Evolutionary conservation across 2,329 filamentous ascomycete species (phyloP), one percentile per base, ranked within the genome.

Genomic region (Trichoderma breve): DNA sequence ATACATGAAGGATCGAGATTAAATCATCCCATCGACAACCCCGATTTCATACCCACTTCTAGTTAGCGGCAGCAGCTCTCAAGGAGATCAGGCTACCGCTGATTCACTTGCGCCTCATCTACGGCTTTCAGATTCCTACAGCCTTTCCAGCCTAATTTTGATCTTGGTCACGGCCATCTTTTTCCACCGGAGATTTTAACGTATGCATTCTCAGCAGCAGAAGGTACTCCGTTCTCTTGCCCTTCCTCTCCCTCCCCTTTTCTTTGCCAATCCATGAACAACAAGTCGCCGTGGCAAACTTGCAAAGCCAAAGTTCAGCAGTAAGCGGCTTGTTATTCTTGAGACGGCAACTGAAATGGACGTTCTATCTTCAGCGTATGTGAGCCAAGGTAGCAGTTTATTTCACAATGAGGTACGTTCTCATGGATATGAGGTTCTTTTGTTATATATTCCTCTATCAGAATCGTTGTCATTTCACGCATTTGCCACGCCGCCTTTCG

Each of bases 141-240:
- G 61, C 60, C 61, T 28, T 36, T 28, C 26, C 11, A 63, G 57
- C 64, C 57, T 39, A 32, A 28, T 47, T 51, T 43, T 26, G 14
- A 24, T 55, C 30, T 57, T 43, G 34, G 55, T 21, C 12, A 43
- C 55, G 43, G 43, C 28, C n/a, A 30, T 62, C 32, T 12, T 34
- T 51, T 57, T 55, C 55, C 55, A 11, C 36, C 62, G 70, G 70
- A 71, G 55, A 75, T 73, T 65, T 71, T 75, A 66, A 72, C 78
- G 75, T 72, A 79, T 79, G 78, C 79, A 76, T 79, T 74, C 78
- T 70, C 78, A 79, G 79, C 75, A 78, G 65, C 75, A 77, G 62
- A 79, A 79, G 78, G 78, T 79, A 73, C 70, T 73, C 15, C 61
- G 58, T 14, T 61, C 43, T 51, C 36, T 43, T 11, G 6, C 47